Evolutionary conservation across 1,284 basidiomycete species (phyloP), one percentile per base, ranked within the genome.

Genomic region (Ustilago tritici): DNA sequence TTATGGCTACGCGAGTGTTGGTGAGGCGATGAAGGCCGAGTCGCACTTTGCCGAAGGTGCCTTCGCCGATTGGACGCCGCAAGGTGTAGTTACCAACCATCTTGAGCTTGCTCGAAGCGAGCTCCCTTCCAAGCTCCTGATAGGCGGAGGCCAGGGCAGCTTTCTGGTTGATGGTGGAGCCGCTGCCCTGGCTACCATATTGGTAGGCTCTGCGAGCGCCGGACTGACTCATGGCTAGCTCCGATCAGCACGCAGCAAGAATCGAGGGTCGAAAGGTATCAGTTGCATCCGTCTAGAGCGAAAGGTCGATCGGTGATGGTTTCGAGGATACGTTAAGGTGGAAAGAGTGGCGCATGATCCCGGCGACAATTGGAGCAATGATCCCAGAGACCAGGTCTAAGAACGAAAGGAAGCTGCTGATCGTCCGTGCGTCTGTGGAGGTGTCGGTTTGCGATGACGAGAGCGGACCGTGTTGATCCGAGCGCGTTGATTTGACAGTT

Each of bases 51-150:
- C 95, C 95, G 87, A 94, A 88, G 90, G 82, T 82, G 92, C 96
- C 96, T 91, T 98, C 95, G 55, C 96, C 96, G 79, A 99, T 98
- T 81, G 94, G 92, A 86, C 93, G 92, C 55, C 96, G 95, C 4
- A 98, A 89, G 23, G 95, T 98, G 86, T 98, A 98, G 82, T 95
- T 95, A 63, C 96, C 95, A 41, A 98, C 92, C 28, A 96, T 93
- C 81, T 92, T 92, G 75, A 98, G 90, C 88, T 93, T 94, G 74
- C 91, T 90, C 14, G 93, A 94, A 17, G 93, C 92, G 35, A 99
- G 91, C 87, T 98, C 96, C 87, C 92, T 95, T 68, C 95, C 95
- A 10, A 99, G 91, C 88, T 97, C 95, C 87, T 95, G 95, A 88
- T 99, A 99, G 66, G 96, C 97, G 84, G 91, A 93, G 77, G 93